phyloP scores from a whole-genome alignment of 2,329 filamentous ascomycete species.

The Calonectria pseudoturangicola region DNA sequence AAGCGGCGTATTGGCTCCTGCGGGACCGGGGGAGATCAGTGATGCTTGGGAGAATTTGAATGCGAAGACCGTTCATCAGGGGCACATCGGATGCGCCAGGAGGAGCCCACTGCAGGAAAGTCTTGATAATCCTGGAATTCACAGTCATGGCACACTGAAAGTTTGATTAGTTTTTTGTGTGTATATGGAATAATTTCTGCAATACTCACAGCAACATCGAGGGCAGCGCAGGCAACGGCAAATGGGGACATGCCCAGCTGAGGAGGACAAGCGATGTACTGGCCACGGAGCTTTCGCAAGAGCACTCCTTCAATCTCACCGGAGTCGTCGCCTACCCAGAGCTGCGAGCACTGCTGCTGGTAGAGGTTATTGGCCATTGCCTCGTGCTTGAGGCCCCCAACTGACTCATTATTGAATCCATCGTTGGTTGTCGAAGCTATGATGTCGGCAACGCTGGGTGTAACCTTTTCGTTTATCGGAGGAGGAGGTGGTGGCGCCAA shows the following conservation, averaged over 20 bases:
- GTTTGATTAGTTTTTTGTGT: conserved; percentile 14
- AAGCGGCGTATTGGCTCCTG: conserved; percentile 88
- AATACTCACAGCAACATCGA: conserved; percentile 80
- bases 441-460: conserved; percentile 67
- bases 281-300: conserved; percentile 79
- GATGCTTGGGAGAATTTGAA: conserved; percentile 84
- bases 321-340: conserved; percentile 83
- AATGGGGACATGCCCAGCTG: conserved; percentile 78
- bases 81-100: conserved; percentile 85
- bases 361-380: conserved; percentile 90
- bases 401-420: conserved; percentile 68
- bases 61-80: conserved; percentile 83
- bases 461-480: conserved; percentile 62
- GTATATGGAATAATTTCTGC: background rate
- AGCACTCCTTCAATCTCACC: conserved; percentile 83
- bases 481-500: conserved; percentile 49
- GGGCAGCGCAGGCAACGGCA: conserved; percentile 77
- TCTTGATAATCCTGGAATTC: conserved; percentile 86
- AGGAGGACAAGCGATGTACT: conserved; percentile 84
- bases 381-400: conserved; percentile 86
- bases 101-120: conserved; percentile 83
- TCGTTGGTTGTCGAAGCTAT: conserved; percentile 67
- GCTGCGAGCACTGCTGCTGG: conserved; percentile 83
- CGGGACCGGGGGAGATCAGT: conserved; percentile 81
- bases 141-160: conserved; percentile 86